Evolutionary conservation across 2,329 filamentous ascomycete genomes (phyloP), one percentile per base, ranked within the genome.

Genomic region (Epichloe typhina): DNA sequence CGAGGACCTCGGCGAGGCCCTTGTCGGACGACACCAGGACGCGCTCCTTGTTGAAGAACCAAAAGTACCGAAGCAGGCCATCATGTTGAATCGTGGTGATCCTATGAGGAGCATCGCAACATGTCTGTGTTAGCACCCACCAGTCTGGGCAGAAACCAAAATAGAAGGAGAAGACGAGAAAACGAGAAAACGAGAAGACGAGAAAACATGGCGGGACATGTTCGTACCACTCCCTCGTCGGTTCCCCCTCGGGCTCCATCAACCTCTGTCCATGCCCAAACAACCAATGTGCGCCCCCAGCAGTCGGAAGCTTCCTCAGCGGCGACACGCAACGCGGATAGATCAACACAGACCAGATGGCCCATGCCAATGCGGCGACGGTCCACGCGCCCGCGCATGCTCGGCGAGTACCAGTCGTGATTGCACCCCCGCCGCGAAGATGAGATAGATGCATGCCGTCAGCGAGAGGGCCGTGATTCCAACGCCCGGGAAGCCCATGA

Each of bases 1-100:
- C 79, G 4, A 89, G 72, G 8, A 88, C 75, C 64, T 90, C 85
- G 4, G 77, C 74, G n/a, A 88, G 68, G 0, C 76, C 81, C 63
- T 83, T 83, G 19, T 83, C 73, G 2, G 70, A 78, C 3, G 75
- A 78, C 46, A 83, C 61, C 9, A 86, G 55, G n/a, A 87, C 57
- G 36, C 81, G 74, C 61, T 86, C 83, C 19, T 69, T 61, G 59
- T 86, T 86, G 53, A 82, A 73, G 12, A 81, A 60, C 31, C 75
- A 72, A 13, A 78, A 73, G 61, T 85, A 88, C 11, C 82, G 77
- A 50, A 90, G 79, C 17, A 89, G 59, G 3, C 84, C 85, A 7
- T 86, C 68, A 58, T 89, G 81, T 6, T 81, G 80, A 39, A 87
- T 68, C 2, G 70, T 72, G 47, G 76, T 70, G 21, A 76, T 64